Base-by-base conservation (phyloP, 345 rosid species). In the Eucalyptus sp. region DNA sequence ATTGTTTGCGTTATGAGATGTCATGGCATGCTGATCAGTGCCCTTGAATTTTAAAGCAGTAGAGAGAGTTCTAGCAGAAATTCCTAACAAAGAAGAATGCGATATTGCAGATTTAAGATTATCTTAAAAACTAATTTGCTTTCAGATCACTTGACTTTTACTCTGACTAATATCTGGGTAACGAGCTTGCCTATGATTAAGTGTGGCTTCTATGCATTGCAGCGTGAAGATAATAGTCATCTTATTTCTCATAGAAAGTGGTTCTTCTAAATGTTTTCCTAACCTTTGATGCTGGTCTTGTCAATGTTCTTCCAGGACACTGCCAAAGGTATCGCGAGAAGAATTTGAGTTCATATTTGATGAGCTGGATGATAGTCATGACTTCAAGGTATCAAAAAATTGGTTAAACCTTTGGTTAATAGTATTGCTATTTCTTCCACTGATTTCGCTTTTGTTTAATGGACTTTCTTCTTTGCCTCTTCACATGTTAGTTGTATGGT, bases 331-430 rank as follows among this genome's bases (percentile, higher is more conserved):
- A 90, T 94, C 98, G 60, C 90, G 87, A 66, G 99, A 98, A 91
- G 99, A 98, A 66, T 98, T 97, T 86, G 98, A 90, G 91, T 90
- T 96, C 66, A 97, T 98, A 92, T 98, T 98, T 93, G 95, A 94
- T 92, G 99, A 95, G 91, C 95, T 98, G 91, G 99, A 98, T 90
- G 99, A 98, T 91, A 93, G 94, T 90, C 95, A 79, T 92, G 99
- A 98, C 93, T 97, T 98, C 91, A 97, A 95, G 99, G 99, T 98
- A 95, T 37, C 87, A 16, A 79, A 85, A 49, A 83, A 60, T 90
- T 44, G 87, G 87, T 87, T 37, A 48, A 29, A 41, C 86, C 49
- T 80, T 71, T 80, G 62, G 50, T 88, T 12, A 71, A 33, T 51
- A 51, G 54, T 29, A 66, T 84, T 17, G 68, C 64, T 58, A 17